Percentiles rank a stretch among this genome's conserved stretches.
phyloP scores from a whole-genome alignment of 768 basidiomycete genomes.

The Crassisporium funariophilum region DNA sequence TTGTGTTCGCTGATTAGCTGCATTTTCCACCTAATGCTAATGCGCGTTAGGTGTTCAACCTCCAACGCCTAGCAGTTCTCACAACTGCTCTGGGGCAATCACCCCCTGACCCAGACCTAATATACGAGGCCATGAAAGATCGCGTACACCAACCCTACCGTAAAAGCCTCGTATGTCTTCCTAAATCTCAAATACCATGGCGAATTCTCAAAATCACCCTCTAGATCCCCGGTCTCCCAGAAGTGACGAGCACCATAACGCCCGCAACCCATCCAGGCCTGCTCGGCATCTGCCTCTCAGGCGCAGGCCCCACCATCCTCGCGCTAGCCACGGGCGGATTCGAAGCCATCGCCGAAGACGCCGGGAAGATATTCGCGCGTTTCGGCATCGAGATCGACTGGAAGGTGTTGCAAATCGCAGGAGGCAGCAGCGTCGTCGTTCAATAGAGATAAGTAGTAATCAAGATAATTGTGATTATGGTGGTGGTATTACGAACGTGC shows the following conservation, averaged over 20 bases:
- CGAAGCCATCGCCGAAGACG: conserved; percentile 83
- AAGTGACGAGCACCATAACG: conserved; percentile 88
- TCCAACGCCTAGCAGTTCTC: conserved; percentile 93
- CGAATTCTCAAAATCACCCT: not conserved
- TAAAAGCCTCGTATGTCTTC: conserved; percentile 39
- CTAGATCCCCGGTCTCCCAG: conserved; percentile 96
- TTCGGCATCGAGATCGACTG: conserved; percentile 85
- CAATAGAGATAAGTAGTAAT: conserved; percentile 6
- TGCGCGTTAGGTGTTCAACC: conserved; percentile 83
- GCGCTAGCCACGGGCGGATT: conserved; percentile 89
- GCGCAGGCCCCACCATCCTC: conserved; percentile 96
- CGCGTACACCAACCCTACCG: conserved; percentile 97
- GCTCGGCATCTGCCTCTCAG: conserved; percentile 95
- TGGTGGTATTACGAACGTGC: conserved; percentile 18
- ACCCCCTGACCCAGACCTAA: conserved; percentile 94
- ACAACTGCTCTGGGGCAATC: conserved; percentile 90
- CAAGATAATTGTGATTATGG: conserved; percentile 19
- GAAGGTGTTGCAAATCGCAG: conserved; percentile 75
- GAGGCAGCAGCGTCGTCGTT: conserved; percentile 41
- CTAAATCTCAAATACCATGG: not conserved
- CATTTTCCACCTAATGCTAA: conserved; percentile 2
- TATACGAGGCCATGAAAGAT: conserved; percentile 99
- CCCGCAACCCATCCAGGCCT: conserved; percentile 91
- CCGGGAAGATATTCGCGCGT: conserved; percentile 68
- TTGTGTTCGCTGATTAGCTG: conserved; percentile 16